Percentiles rank a stretch among this genome's conserved stretches.
These are phyloP conservation scores for Oryza glaberrima DNA, from an alignment of 176 grass and related monocot genomes.

Conservation along the genomic window DNA sequence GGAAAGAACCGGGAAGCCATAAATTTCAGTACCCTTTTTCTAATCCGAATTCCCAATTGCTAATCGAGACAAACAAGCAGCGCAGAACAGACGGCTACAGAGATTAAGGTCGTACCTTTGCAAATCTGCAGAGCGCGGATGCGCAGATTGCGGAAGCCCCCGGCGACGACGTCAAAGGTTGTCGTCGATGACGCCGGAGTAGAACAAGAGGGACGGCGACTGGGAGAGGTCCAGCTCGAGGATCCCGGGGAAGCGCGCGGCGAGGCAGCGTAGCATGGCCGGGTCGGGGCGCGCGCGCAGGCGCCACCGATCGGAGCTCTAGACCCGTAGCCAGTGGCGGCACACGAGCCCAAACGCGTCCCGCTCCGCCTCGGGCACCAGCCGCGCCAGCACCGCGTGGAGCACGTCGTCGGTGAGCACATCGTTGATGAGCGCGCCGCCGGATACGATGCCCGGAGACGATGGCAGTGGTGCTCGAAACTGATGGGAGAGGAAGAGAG, in stretches of 20 bases:
- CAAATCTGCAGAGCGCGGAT: slow-evolving; percentile 62
- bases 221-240: slow-evolving; percentile 65
- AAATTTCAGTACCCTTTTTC: not conserved
- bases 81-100: not conserved
- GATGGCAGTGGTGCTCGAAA: too few species aligned
- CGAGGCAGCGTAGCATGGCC: slow-evolving; percentile 72
- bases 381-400: not conserved
- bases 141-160: slow-evolving; percentile 47
- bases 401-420: slow-evolving; percentile 84
- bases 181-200: slow-evolving; percentile 64
- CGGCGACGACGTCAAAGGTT: slow-evolving; percentile 56
- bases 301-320: slow-evolving; percentile 68
- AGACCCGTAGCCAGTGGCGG: slow-evolving; percentile 66
- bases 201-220: slow-evolving; percentile 64
- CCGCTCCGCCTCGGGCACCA: too few species aligned
- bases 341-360: too few species aligned
- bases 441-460: not conserved
- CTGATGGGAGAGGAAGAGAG: too few species aligned
- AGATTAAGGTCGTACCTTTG: slow-evolving; percentile 59
- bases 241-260: slow-evolving; percentile 52
- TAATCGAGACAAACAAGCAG: not conserved
- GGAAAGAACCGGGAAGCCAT: not conserved
- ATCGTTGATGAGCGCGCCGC: slow-evolving; percentile 60
- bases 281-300: slow-evolving; percentile 73
- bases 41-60: not conserved